Evolutionary conservation across 1,284 basidiomycete genomes (phyloP), one percentile per base, ranked within the genome.

Genomic region (Heliocybe sulcata): DNA sequence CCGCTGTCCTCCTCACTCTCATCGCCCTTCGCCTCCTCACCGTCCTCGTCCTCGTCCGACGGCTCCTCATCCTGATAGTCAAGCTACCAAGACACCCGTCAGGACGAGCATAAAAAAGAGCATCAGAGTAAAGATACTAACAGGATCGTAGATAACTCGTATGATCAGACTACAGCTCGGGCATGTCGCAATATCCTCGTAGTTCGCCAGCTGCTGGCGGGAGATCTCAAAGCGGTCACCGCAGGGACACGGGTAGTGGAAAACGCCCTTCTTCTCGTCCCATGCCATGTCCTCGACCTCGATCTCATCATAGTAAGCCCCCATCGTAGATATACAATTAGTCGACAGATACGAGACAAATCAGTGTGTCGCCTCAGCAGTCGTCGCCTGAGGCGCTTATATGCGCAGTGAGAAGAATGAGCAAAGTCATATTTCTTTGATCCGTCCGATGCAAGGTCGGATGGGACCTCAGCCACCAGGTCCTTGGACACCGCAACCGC

Each of bases 191-290:
- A 97, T 85, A 65, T 99, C 97, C 65, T 98, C 96, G 50, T 87
- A 98, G 59, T 94, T 80, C 54, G 84, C 81, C 10, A 99, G 83
- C 72, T 98, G 95, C 63, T 76, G 74, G 60, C 87, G 83, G 19
- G 92, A 88, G 63, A 99, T 98, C 70, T 99, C 97, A 73, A 99
- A 99, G 38, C 94, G 86, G 74, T 99, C 97, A 23, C 96, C 96
- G 67, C 97, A 99, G 1, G 96, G 96, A 67, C 95, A 99, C 1
- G 97, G 97, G 69, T 96, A 98, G 74, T 98, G 94, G 64, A 85
- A 97, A 6, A 95, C 87, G 51, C 81, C 72, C 63, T 91, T 92
- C 54, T 76, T 80, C 19, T 82, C 82, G 66, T 97, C 93, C 92
- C 92, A 97, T 14, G 77, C 83, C 83, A 97, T 96, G 66, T 97